Base-by-base conservation (phyloP, 1,284 basidiomycete species). In the Porogramme epimiltina region DNA sequence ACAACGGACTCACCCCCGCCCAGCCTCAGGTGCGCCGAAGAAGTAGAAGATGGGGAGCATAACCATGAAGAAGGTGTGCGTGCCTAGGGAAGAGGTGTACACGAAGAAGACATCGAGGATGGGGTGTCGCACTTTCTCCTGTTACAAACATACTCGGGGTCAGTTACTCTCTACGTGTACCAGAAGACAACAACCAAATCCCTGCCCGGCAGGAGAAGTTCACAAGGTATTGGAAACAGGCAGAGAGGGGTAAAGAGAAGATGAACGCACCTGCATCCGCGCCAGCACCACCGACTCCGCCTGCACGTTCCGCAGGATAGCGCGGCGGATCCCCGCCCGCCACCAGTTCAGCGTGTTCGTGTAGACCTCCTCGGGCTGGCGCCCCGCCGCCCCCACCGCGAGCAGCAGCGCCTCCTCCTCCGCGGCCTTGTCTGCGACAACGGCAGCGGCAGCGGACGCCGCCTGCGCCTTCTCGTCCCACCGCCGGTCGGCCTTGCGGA, bases 11-110 rank as follows among this genome's bases (percentile, higher is more conserved):
- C 63, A 94, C 91, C 86, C 91, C 65, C 85, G 70, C 3, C 87
- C 93, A 41, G 85, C 74, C 43, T 86, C 78, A 1, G 75, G 75
- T 55, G 85, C 81, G 1, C 93, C 93, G 62, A 96, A 93, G 80
- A 95, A 98, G 67, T 89, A 96, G 51, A 92, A 77, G 3, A 88
- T 76, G 0, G 96, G 95, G 1, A 98, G 73, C 59, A 91, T 82
- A 23, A 87, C 84, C 83, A 96, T 91, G 77, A 98, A 98, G 75
- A 96, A 98, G 0, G 92, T 95, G 66, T 98, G 95, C 0, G 94
- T 93, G 0, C 93, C 93, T 42, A 97, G 80, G 0, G 92, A 79
- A 1, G 93, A 94, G 0, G 92, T 90, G 67, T 95, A 93, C 52
- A 96, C 86, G 66, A 99, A 98, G 67, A 92, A 98, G 1, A 74